Evolutionary conservation across 2,329 filamentous ascomycete genomes (phyloP).

Genomic region (Lomentospora prolificans): DNA sequence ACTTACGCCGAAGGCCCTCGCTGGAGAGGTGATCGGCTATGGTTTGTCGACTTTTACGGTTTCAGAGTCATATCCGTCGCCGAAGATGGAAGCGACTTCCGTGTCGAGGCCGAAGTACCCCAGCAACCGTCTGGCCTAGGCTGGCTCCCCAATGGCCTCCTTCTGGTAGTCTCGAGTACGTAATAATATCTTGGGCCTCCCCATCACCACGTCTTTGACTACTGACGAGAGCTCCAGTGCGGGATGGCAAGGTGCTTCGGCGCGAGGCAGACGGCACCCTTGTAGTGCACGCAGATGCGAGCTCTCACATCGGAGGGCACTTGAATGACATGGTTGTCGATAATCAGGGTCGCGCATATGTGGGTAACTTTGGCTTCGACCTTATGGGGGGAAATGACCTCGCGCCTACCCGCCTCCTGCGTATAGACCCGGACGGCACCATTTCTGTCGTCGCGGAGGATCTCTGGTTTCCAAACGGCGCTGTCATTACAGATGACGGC

Average conservation of each 20-base stretch:
- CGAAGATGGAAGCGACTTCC: not conserved
- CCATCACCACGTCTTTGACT: not conserved
- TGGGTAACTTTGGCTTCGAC: conserved; percentile 86
- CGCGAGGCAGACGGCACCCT: not conserved
- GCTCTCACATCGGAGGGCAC: not conserved
- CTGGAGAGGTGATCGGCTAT: not conserved
- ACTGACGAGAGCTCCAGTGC: not conserved
- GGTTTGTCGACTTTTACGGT: not conserved
- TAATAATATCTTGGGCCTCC: not conserved
- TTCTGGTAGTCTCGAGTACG: not conserved
- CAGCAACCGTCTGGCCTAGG: not conserved
- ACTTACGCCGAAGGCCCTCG: not conserved
- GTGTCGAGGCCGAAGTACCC: not conserved
- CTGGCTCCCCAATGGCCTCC: not conserved
- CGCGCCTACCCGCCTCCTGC: not conserved
- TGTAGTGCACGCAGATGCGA: not conserved
- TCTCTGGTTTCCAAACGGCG: not conserved
- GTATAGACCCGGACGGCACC: not conserved
- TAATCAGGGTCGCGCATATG: conserved; percentile 38
- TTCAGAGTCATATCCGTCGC: not conserved
- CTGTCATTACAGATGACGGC: not conserved
- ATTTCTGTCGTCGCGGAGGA: not conserved
- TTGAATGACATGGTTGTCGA: not conserved
- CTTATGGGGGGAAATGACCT: conserved; percentile 52
- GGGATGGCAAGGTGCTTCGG: not conserved